phyloP scores from a whole-genome alignment of 2,329 filamentous ascomycete genomes.

The Fusarium kyushuense region DNA sequence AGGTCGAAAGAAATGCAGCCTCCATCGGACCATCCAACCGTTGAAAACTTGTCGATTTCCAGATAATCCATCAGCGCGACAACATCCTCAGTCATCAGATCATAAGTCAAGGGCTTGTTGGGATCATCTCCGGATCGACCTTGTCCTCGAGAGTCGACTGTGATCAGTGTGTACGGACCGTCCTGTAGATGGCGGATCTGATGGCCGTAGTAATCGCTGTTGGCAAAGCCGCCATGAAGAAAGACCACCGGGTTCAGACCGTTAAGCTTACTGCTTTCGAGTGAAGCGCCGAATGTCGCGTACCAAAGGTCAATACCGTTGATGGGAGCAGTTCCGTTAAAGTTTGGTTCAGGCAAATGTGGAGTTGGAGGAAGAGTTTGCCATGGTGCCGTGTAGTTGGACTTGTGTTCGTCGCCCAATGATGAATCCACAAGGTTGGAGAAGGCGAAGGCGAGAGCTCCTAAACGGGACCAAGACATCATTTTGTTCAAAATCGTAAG shows the following conservation, averaged over 20 bases:
- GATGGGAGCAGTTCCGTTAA: neutral
- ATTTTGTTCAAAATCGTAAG: neutral
- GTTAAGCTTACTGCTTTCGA: neutral
- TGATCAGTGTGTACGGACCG: neutral
- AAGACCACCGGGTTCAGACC: neutral
- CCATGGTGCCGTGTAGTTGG: slow-evolving; percentile 2
- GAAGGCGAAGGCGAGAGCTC: neutral
- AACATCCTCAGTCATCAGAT: neutral
- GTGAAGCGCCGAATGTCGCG: neutral
- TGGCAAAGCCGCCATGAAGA: slow-evolving; percentile 3
- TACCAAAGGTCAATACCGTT: slow-evolving; percentile 10
- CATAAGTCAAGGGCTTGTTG: neutral
- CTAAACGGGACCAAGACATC: neutral
- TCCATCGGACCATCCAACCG: slow-evolving; percentile 5
- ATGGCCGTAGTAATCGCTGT: slow-evolving; percentile 4
- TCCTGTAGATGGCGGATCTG: neutral
- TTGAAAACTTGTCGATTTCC: neutral
- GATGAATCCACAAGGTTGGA: neutral
- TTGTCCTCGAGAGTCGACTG: slow-evolving; percentile 1
- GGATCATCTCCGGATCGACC: slow-evolving; percentile 4
- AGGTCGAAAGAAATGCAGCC: neutral
- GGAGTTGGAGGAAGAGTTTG: slow-evolving; percentile 1
- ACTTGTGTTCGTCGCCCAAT: neutral
- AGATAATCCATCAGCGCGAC: slow-evolving; percentile 4
- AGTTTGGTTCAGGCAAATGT: neutral